Base-by-base conservation (phyloP, 352 stramenopile species). In the Poterioochromonas sp. region DNA sequence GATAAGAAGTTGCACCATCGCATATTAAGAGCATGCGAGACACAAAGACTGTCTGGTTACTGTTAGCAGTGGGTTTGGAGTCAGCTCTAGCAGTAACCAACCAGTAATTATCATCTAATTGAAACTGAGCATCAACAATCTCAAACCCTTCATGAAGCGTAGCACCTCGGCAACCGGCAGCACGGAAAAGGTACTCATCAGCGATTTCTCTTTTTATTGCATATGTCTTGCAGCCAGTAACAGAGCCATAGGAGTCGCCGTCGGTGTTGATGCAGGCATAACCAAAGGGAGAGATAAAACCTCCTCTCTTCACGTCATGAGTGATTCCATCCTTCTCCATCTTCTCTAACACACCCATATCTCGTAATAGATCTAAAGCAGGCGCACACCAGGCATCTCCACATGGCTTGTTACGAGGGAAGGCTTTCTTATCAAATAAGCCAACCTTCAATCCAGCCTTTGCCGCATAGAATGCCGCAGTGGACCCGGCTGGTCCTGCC, bases 141-240 rank as follows among this genome's bases (percentile, higher is more conserved):
- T 74, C 65, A 11, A 15, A 51, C 5, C n/a, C n/a, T 53, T 74
- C 65, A 39, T 40, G 29, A 12, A 74, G n/a, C 15, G 35, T 8
- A 26, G 12, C 37, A 22, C 15, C 41, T 11, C 11, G 35, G 8
- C 0, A 2, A 26, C 5, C 74, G 37, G 54, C 51, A n/a, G 71
- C 47, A 0, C 40, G 12, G 54, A 79, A 44, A 26, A 44, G 5
- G 26, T 76, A 60, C 26, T 60, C 41, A 53, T 68, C 39, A 32
- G 35, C 68, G 37, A 79, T 76, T 32, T 63, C 0, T 73, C 71
- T 32, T 43, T 79, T 79, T 20, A 74, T 79, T 18, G 65, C 73
- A 40, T 79, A 73, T n/a, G 54, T 76, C 54, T 79, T 79, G 39
- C 47, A 73, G 3, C 76, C 68, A 39, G 53, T 79, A 18, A 76